Evolutionary conservation across 257 asterid species (phyloP), one percentile per base, ranked within the genome.

Genomic region (Ophiorrhiza pumila): DNA sequence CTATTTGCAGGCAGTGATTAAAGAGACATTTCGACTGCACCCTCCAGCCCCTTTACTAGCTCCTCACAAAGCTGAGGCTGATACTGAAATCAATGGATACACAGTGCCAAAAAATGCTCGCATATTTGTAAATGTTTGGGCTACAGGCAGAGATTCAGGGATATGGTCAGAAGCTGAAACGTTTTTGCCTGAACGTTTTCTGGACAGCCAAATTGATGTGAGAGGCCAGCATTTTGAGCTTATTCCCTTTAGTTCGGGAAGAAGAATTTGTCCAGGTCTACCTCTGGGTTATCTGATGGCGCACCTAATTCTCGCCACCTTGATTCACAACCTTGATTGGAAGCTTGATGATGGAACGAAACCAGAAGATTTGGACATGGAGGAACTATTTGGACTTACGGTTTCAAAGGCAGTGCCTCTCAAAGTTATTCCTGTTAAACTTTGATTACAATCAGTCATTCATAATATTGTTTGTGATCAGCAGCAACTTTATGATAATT

Each of bases 21-120:
- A 85, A 55, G 87, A 85, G 65, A 76, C 87, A 4, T 77, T 85
- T 1, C 73, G 87, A 45, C 74, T 83, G 9, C 89, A 85, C 29
- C 89, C 87, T 0, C 20, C 66, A 0, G 80, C 1, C 20, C 85
- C 87, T 0, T 59, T 85, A 1, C 29, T 85, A 5, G 4, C 79
- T 27, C 88, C 87, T 1, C 90, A 45, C 76, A 77, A 76, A 52
- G 79, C 78, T 7, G 41, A 58, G 0, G 56, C 56, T 0, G 82
- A 81, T 10, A 49, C 77, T 0, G 77, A 79, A 73, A 72, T 83
- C 58, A 50, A 66, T 0, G 79, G 82, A 25, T 85, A 80, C 25
- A 52, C 45, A 0, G 22, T 86, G 12, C 90, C 88, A 0, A 74
- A 74, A 60, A 45, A 71, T 0, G 71, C 88, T 0, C 71, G 74